Evolutionary conservation across 169 alveolate species (phyloP).

Genomic region (Plasmodium coatneyi): DNA sequence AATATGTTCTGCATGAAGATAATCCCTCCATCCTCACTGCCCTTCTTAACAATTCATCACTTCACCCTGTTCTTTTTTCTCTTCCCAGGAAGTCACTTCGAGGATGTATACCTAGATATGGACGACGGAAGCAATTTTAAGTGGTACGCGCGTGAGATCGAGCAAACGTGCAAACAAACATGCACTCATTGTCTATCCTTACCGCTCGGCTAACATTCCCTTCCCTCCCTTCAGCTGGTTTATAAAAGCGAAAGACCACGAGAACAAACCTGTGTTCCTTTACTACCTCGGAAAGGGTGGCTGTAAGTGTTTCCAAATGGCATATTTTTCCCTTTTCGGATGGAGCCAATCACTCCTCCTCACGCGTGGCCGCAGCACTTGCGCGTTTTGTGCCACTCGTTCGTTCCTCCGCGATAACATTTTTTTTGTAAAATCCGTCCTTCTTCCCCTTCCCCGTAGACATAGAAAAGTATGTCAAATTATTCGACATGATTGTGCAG

Average conservation of each 20-base stretch:
- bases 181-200: neutral
- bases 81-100: constrained; percentile 16
- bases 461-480: neutral
- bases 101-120: constrained; percentile 3
- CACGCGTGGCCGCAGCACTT: neutral
- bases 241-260: constrained; percentile 8
- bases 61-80: neutral
- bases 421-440: neutral
- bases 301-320: neutral
- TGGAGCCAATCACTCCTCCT: neutral
- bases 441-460: neutral
- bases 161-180: neutral
- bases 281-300: constrained; percentile 66
- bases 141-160: neutral
- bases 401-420: neutral
- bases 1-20: neutral
- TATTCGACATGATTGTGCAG: neutral
- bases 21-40: neutral
- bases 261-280: constrained; percentile 31
- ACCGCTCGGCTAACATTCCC: neutral
- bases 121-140: neutral
- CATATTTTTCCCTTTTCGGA: neutral
- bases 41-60: neutral
- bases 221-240: constrained; percentile 24
- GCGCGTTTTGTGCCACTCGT: neutral